Evolutionary conservation across 768 basidiomycete genomes (phyloP), one percentile per base, ranked within the genome.

Genomic region (Hortiboletus flavorubellus): DNA sequence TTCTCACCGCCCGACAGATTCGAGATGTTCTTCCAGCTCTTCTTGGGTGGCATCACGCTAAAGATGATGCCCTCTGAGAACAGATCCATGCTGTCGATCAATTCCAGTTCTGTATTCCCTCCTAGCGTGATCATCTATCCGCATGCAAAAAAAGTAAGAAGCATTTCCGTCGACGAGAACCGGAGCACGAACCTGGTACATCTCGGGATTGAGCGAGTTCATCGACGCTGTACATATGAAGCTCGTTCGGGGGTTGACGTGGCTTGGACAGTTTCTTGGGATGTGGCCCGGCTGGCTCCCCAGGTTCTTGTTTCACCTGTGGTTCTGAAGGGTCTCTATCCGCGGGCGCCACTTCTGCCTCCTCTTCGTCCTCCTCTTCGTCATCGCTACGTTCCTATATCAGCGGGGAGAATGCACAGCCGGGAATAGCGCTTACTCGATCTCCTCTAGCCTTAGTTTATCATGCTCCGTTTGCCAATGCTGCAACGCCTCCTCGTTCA

Each of bases 11-110:
- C 97, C 4, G 96, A 98, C 31, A 99, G 74, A 71, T 98, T 98
- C 9, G 94, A 95, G 30, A 98, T 96, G 56, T 96, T 95, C 75
- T 93, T 91, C 95, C 96, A 97, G 67, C 91, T 95, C 81, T 98
- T 98, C 81, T 98, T 98, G 0, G 95, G 95, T 2, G 96, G 96
- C 96, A 99, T 99, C 59, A 99, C 96, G 59, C 89, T 91, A 77
- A 98, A 98, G 55, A 95, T 92, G 71, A 95, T 95, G 15, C 97
- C 96, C 71, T 98, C 97, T 0, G 96, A 93, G 78, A 98, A 99
- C 1, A 96, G 97, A 72, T 99, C 97, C 84, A 98, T 87, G 63
- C 90, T 95, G 66, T 99, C 97, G 23, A 98, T 96, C 39, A 98
- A 76, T 68, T 98, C 97, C 9, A 98, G 82, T 67, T 99, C 97